phyloP scores from a whole-genome alignment of 495 filamentous ascomycete species.

The Peziza echinospora region DNA sequence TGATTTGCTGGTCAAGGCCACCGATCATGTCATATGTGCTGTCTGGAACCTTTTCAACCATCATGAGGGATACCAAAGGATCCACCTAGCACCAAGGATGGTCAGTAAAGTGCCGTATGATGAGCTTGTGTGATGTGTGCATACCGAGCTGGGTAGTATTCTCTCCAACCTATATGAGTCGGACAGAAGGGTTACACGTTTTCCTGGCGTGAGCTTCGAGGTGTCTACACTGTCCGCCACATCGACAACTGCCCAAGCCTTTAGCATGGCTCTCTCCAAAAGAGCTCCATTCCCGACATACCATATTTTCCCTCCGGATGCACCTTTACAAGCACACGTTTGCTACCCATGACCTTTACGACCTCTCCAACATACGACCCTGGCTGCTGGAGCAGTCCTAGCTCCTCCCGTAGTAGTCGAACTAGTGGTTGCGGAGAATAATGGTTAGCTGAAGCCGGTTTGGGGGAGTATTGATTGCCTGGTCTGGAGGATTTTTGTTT shows the following conservation, averaged over 20 bases:
- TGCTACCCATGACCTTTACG: constrained; percentile 98
- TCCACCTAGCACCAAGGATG: constrained; percentile 77
- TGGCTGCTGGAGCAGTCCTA: constrained; percentile 87
- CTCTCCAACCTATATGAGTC: constrained; percentile 97
- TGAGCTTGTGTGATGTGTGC: neutral
- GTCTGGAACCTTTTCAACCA: constrained; percentile 99
- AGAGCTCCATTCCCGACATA: constrained; percentile 26
- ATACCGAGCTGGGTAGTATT: constrained; percentile 68
- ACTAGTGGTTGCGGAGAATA: constrained; percentile 25
- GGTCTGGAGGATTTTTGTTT: no score
- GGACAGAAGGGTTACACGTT: constrained; percentile 87
- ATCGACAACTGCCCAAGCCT: constrained; percentile 97
- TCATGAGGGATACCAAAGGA: constrained; percentile 98
- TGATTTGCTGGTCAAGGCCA: constrained; percentile 95
- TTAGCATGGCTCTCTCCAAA: constrained; percentile 3
- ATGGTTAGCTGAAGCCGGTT: neutral
- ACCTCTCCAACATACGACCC: constrained; percentile 98
- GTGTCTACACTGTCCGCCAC: constrained; percentile 88
- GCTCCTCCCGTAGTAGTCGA: constrained; percentile 82
- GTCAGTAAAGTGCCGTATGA: neutral
- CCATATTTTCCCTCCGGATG: constrained; percentile 99
- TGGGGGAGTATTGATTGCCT: neutral
- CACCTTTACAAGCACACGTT: constrained; percentile 96
- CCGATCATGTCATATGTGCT: constrained; percentile 99
- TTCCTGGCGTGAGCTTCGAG: constrained; percentile 84